Evolutionary conservation across 768 basidiomycete species (phyloP).

Genomic region (Tulasnella sp.): DNA sequence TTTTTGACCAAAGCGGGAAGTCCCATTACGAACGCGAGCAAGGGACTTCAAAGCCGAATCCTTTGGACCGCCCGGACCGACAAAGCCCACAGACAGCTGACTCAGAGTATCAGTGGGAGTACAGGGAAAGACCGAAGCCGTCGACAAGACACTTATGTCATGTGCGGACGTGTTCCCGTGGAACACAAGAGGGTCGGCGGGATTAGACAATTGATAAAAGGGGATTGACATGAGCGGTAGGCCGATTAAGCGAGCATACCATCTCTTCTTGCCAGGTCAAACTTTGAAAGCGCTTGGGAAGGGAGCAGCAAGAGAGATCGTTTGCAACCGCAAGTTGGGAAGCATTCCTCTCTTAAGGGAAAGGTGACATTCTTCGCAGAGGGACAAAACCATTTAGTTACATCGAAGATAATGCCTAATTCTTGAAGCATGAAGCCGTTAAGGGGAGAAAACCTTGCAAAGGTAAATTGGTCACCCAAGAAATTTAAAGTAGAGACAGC

Average conservation of each 20-base stretch:
- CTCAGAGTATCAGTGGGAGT: slow-evolving; percentile 22
- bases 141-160: slow-evolving; percentile 19
- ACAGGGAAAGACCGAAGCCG: slow-evolving; percentile 20
- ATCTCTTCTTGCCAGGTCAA: slow-evolving; percentile 26
- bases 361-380: neutral
- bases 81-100: slow-evolving; percentile 22
- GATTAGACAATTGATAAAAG: slow-evolving; percentile 22
- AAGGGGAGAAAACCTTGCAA: neutral
- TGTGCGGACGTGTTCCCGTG: slow-evolving; percentile 22
- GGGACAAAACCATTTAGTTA: neutral
- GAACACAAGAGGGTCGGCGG: slow-evolving; percentile 20
- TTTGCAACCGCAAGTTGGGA: slow-evolving; percentile 20
- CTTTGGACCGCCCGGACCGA: slow-evolving; percentile 20
- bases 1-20: no score
- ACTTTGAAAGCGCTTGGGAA: slow-evolving; percentile 20
- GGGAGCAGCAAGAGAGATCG: slow-evolving; percentile 18
- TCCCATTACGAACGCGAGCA: neutral
- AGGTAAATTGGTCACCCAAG: no score
- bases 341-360: neutral
- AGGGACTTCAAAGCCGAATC: neutral
- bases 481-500: no score
- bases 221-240: slow-evolving; percentile 22
- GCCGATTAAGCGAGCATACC: slow-evolving; percentile 22
- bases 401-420: neutral
- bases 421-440: neutral